Conservation (phyloP, 495 filamentous ascomycete genomes). For the Endocarpon pusillum region DNA sequence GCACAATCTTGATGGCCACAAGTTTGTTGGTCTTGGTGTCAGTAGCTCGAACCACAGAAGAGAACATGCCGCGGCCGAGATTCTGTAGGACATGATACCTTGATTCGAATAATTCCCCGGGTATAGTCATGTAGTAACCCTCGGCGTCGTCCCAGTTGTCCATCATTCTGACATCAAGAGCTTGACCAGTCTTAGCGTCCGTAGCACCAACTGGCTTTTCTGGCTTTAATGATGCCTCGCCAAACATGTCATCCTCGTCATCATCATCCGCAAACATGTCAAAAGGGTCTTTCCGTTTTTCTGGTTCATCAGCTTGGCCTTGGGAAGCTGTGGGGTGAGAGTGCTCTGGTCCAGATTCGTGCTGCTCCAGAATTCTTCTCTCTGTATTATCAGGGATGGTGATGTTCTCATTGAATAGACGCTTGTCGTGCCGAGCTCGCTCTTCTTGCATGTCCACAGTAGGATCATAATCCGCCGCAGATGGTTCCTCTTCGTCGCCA, state of each 20-base stretch:
- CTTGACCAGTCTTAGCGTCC: slow-evolving; percentile 32
- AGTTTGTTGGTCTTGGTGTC: slow-evolving; percentile 54
- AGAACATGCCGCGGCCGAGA: slow-evolving; percentile 93
- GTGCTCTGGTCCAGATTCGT: not conserved
- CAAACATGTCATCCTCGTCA: slow-evolving; percentile 70
- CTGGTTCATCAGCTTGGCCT: slow-evolving; percentile 16
- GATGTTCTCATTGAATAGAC: slow-evolving; percentile 36
- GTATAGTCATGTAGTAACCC: slow-evolving; percentile 84
- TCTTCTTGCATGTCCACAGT: slow-evolving; percentile 88
- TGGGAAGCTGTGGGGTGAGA: slow-evolving; percentile 25
- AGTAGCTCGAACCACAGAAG: slow-evolving; percentile 78
- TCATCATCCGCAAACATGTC: slow-evolving; percentile 96
- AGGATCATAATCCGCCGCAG: slow-evolving; percentile 91
- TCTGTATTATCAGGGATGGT: slow-evolving; percentile 46
- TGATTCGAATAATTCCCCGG: slow-evolving; percentile 73
- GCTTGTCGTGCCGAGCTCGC: slow-evolving; percentile 48
- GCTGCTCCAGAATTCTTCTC: slow-evolving; percentile 20
- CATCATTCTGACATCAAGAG: slow-evolving; percentile 63
- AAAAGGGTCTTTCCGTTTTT: slow-evolving; percentile 42
- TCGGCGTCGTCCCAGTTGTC: slow-evolving; percentile 90
- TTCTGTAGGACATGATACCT: slow-evolving; percentile 75
- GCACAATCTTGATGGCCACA: slow-evolving; percentile 86
- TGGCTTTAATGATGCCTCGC: slow-evolving; percentile 34
- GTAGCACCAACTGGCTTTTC: slow-evolving; percentile 24
- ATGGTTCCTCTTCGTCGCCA: slow-evolving; percentile 58